Conservation (phyloP, 2,329 filamentous ascomycete genomes). For the Aureobasidium mangrovei region DNA sequence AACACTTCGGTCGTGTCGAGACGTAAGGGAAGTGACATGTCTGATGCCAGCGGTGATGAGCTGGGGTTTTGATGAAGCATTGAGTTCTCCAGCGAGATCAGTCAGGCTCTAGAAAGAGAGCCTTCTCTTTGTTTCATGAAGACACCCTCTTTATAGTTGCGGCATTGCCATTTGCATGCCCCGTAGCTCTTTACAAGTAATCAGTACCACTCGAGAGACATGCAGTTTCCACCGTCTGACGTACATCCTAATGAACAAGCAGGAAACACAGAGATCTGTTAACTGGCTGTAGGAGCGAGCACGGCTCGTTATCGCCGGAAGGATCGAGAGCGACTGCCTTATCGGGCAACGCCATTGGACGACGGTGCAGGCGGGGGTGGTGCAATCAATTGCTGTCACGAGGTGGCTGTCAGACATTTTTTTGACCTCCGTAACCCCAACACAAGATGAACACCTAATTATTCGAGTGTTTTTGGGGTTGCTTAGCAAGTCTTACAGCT, state of each 20-base stretch:
- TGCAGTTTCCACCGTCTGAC: no score
- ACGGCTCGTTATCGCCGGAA: neutral
- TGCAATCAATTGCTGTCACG: slow-evolving; percentile 9
- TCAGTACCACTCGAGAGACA: no score
- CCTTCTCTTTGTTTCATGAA: no score
- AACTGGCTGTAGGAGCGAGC: no score
- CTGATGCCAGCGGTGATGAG: slow-evolving; percentile 6
- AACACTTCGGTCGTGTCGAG: neutral
- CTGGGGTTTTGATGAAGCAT: neutral
- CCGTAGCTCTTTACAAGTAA: no score
- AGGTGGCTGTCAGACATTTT: slow-evolving; percentile 2
- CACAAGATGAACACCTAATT: neutral
- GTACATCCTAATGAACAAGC: no score
- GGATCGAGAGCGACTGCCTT: neutral
- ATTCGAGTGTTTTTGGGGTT: neutral
- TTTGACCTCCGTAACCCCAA: neutral
- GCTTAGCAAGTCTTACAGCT: neutral
- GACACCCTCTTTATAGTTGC: no score
- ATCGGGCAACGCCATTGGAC: slow-evolving; percentile 1
- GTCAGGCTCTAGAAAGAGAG: no score
- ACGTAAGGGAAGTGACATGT: neutral
- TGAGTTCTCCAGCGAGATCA: no score
- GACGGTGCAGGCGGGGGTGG: neutral
- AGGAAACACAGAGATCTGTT: no score
- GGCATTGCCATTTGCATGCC: no score